Base-by-base conservation (phyloP, 768 basidiomycete species). In the Amanita fuliginea region DNA sequence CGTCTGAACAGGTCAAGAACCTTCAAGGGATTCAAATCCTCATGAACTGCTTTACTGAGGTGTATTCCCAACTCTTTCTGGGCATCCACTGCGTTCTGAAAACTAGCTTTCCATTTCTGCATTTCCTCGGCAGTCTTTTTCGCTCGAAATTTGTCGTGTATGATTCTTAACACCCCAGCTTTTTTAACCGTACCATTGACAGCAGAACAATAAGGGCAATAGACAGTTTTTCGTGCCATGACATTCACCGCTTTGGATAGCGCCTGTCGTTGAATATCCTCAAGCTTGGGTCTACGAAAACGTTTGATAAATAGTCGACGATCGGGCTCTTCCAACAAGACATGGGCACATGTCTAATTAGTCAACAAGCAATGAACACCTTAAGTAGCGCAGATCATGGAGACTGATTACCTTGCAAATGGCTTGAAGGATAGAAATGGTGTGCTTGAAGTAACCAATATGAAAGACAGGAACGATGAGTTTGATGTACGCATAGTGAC, bases 401-500 rank as follows among this genome's bases (percentile, higher is more conserved):
- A 24, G 36, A 13, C 3, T 39, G 56, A 74, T 48, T 54, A 92
- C 94, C 71, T 99, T 99, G 77, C 96, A 99, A 55, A 98, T 93
- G 56, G 87, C 86, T 61, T 98, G 96, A 1, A 98, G 76, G 55
- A 98, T 86, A 21, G 78, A 77, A 52, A 98, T 91, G 14, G 86
- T 90, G 57, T 97, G 93, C 63, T 93, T 89, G 72, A 99, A 98
- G 67, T 91, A 99, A 6, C 96, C 96, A 50, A 98, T 91, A 62
- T 99, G 96, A 64, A 98, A 99, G 16, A 98, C 94, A 0, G 96
- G 96, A 16, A 99, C 82, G 28, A 86, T 81, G 37, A 99, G 76
- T 66, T 96, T 97, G 69, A 99, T 97, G 67, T 98, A 98, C 4
- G 94, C 94, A 63, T 96, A 98, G 65, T 99, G 96, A 1, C 96